Conservation (phyloP, 495 filamentous ascomycete species). For the Hypomontagnella submonticulosa region DNA sequence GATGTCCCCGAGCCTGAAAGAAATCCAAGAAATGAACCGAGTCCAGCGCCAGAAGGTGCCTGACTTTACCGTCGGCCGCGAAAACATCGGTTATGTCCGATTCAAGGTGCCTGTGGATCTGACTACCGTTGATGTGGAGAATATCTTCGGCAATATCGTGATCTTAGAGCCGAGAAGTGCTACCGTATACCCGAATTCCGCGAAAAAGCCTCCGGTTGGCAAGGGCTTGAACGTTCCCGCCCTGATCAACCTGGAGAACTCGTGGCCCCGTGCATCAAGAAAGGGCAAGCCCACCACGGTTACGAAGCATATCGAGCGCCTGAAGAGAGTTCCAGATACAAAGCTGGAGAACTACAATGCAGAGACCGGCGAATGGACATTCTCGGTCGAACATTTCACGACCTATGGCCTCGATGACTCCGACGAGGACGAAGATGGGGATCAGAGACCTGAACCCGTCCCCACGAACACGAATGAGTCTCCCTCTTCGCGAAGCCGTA, state of each 20-base stretch:
- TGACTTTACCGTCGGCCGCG: constrained; percentile 82
- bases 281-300: constrained; percentile 64
- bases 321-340: constrained; percentile 80
- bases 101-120: constrained; percentile 88
- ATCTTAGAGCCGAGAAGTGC: constrained; percentile 76
- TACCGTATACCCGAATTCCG: constrained; percentile 83
- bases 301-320: constrained; percentile 82
- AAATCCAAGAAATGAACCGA: constrained; percentile 78
- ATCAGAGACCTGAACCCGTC: constrained; percentile 54
- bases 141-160: constrained; percentile 77
- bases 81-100: constrained; percentile 78
- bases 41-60: constrained; percentile 75
- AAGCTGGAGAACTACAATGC: constrained; percentile 81
- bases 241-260: constrained; percentile 83
- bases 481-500: constrained; percentile 6
- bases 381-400: constrained; percentile 92
- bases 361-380: constrained; percentile 86
- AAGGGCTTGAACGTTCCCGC: constrained; percentile 93
- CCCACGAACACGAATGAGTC: constrained; percentile 1
- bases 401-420: constrained; percentile 89
- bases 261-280: constrained; percentile 78
- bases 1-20: constrained; percentile 77
- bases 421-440: constrained; percentile 76
- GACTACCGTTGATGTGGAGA: constrained; percentile 73
- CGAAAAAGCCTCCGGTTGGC: constrained; percentile 81